Conservation (phyloP, 257 asterid genomes). For the Knoxia roxburghii region DNA sequence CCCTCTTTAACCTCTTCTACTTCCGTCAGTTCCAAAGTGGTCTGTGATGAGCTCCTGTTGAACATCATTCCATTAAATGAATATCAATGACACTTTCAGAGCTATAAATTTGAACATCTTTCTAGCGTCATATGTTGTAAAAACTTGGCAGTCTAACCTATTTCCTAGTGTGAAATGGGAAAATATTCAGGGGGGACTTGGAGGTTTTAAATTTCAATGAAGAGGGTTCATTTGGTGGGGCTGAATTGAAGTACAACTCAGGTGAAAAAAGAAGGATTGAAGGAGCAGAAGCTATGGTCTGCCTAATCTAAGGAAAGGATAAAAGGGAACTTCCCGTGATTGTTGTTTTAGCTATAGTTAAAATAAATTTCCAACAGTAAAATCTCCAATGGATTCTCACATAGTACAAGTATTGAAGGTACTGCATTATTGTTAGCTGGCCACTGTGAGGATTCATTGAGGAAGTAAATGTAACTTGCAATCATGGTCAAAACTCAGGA, state of each 20-base stretch:
- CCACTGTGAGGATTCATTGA: background rate
- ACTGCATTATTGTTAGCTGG: background rate
- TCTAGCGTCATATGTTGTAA: no score
- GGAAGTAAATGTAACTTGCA: background rate
- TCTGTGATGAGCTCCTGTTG: conserved; percentile 36
- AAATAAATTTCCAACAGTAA: conserved; percentile 7
- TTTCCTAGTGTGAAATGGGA: no score
- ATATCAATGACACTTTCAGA: no score
- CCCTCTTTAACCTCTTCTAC: conserved; percentile 16
- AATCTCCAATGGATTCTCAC: conserved; percentile 19
- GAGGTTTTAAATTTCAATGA: no score
- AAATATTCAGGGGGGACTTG: no score
- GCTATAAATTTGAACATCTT: no score
- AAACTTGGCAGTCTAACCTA: no score
- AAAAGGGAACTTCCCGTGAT: background rate
- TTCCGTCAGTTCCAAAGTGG: conserved; percentile 20
- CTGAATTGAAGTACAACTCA: background rate
- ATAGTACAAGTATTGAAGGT: conserved; percentile 12
- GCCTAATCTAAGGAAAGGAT: no score
- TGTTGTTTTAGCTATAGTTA: background rate
- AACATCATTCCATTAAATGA: no score
- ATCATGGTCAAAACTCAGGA: background rate
- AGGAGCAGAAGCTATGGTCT: background rate
- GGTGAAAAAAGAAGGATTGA: conserved; percentile 1
- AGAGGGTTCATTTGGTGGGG: no score